These are phyloP conservation scores for Boechera divaricarpa DNA, from an alignment of 345 rosid species.

Conservation along the genomic window DNA sequence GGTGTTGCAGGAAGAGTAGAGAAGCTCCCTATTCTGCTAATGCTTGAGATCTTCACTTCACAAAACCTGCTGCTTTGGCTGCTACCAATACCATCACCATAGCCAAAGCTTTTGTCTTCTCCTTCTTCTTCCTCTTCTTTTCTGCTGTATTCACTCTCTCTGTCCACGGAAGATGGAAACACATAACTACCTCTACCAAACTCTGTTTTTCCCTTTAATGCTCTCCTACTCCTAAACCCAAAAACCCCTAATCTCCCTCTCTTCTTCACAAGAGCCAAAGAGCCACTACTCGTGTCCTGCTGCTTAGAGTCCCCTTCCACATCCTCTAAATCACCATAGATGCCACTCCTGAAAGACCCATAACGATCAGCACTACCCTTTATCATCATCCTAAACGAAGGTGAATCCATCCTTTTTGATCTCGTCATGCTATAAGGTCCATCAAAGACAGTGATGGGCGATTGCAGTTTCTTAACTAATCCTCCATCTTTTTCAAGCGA, in stretches of 20 bases:
- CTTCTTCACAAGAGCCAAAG: constrained; percentile 41
- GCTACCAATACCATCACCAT: constrained; percentile 33
- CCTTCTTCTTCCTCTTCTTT: constrained; percentile 29
- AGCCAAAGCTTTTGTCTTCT: constrained; percentile 33
- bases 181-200: constrained; percentile 63
- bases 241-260: constrained; percentile 48
- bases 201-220: constrained; percentile 54
- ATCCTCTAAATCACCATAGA: constrained; percentile 37
- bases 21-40: constrained; percentile 60
- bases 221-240: constrained; percentile 56
- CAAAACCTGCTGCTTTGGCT: constrained; percentile 46
- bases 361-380: constrained; percentile 40
- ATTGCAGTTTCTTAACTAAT: constrained; percentile 46
- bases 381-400: constrained; percentile 45
- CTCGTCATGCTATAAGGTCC: constrained; percentile 43
- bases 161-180: constrained; percentile 61
- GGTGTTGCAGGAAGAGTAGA: constrained; percentile 33
- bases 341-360: constrained; percentile 49
- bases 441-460: constrained; percentile 58
- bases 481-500: constrained; percentile 46
- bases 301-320: constrained; percentile 31
- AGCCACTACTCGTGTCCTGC: constrained; percentile 27
- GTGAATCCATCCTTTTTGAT: constrained; percentile 47
- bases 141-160: constrained; percentile 38
- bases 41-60: constrained; percentile 42